phyloP scores from a whole-genome alignment of 208 protist species.

The Wallacemonas sp. region DNA sequence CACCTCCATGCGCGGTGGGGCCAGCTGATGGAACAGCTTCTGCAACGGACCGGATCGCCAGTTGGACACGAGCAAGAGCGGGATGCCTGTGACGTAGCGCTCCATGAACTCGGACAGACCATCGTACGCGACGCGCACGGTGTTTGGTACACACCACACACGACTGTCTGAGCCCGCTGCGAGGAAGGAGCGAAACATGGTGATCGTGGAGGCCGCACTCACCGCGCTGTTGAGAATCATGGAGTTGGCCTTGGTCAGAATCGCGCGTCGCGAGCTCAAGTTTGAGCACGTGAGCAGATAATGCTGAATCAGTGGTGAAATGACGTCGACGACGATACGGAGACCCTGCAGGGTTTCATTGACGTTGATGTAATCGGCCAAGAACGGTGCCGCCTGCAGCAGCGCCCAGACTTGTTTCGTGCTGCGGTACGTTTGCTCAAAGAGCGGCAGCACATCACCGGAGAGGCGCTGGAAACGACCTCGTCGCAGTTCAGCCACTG shows the following conservation, averaged over 20 bases:
- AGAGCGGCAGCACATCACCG: constrained; percentile 72
- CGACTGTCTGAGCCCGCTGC: constrained; percentile 18
- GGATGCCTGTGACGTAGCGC: constrained; percentile 52
- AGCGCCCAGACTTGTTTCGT: constrained; percentile 81
- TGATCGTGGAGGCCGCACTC: constrained; percentile 55
- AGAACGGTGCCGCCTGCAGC: constrained; percentile 65
- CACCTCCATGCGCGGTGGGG: constrained; percentile 13
- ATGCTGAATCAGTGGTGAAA: constrained; percentile 83
- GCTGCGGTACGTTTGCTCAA: constrained; percentile 74
- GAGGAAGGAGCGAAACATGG: constrained; percentile 67
- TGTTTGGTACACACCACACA: constrained; percentile 34
- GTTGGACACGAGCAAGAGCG: constrained; percentile 34
- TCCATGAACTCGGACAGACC: constrained; percentile 40
- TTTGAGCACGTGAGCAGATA: constrained; percentile 76
- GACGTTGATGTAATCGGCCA: constrained; percentile 71
- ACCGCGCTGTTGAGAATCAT: constrained; percentile 79
- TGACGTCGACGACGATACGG: constrained; percentile 77
- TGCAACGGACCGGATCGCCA: constrained; percentile 22
- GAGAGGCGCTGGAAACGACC: constrained; percentile 80
- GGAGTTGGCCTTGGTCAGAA: constrained; percentile 75
- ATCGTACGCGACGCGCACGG: constrained; percentile 50
- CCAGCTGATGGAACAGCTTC: constrained; percentile 36
- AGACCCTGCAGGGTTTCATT: constrained; percentile 53
- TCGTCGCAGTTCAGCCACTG: constrained; percentile 58
- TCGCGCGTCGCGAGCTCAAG: constrained; percentile 53